Percentiles rank a stretch among this genome's conserved stretches.
These are phyloP conservation scores for Xylariomycetidae sp. DNA, from an alignment of 2,329 filamentous ascomycete species.

Conservation along the genomic window DNA sequence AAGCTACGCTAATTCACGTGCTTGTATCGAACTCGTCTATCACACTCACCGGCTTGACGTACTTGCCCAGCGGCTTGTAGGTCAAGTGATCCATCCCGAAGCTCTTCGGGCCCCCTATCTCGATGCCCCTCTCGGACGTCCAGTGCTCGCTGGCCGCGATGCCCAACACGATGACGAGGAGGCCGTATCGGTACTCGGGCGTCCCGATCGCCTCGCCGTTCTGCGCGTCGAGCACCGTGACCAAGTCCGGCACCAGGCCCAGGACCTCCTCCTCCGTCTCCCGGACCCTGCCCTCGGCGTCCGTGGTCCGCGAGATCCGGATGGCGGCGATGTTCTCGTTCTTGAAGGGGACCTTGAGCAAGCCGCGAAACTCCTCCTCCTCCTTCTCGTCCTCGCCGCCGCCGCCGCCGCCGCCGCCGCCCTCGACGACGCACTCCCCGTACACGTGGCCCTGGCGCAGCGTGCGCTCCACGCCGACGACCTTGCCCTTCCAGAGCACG, in stretches of 20 bases:
- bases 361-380: conserved; percentile 32
- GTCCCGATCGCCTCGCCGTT: conserved; percentile 51
- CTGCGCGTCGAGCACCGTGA: conserved; percentile 50
- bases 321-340: conserved; percentile 65
- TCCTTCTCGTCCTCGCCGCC: conserved; percentile 6
- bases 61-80: conserved; percentile 42
- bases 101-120: conserved; percentile 42
- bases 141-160: conserved; percentile 39
- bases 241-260: conserved; percentile 50
- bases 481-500: conserved; percentile 59
- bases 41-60: conserved; percentile 43
- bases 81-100: conserved; percentile 43
- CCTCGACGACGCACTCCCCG: conserved; percentile 52
- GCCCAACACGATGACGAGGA: conserved; percentile 44
- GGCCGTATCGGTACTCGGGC: conserved; percentile 49
- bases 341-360: conserved; percentile 63
- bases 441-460: conserved; percentile 53
- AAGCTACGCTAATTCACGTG: too few relatives aligned
- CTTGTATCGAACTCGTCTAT: conserved; percentile 41
- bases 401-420: conserved; percentile 29
- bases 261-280: conserved; percentile 35
- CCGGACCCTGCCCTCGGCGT: conserved; percentile 26
- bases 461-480: conserved; percentile 51
- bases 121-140: conserved; percentile 40
- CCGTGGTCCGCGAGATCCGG: conserved; percentile 16